Percentiles rank a stretch among this genome's conserved stretches.
phyloP scores from a whole-genome alignment of 257 asterid genomes.

The Linaria vulgaris region DNA sequence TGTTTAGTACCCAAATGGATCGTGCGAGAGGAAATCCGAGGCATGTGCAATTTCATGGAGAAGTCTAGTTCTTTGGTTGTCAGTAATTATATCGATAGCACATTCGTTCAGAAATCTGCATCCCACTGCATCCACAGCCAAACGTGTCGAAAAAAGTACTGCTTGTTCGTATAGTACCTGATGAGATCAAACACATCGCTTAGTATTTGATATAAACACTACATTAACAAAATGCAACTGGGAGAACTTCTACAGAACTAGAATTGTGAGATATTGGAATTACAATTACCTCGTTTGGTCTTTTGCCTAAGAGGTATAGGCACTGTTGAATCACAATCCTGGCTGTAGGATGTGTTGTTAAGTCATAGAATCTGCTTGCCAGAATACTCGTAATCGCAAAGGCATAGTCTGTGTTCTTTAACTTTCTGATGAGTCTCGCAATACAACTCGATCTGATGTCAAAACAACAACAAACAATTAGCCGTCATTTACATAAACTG shows the following conservation, averaged over 20 bases:
- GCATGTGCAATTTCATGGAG: slow-evolving; percentile 28
- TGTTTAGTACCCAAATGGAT: slow-evolving; percentile 35
- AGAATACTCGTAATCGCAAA: slow-evolving; percentile 16
- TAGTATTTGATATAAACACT: too few relatives aligned
- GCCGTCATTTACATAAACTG: background rate
- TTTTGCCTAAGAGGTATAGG: slow-evolving; percentile 24
- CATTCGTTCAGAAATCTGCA: slow-evolving; percentile 35
- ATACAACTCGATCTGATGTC: slow-evolving; percentile 34
- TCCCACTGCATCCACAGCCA: slow-evolving; percentile 43
- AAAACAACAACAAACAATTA: slow-evolving; percentile 5
- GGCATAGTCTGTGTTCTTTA: slow-evolving; percentile 28
- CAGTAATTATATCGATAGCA: slow-evolving; percentile 22
- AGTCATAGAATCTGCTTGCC: slow-evolving; percentile 14
- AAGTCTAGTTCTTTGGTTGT: slow-evolving; percentile 25
- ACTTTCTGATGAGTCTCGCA: slow-evolving; percentile 27
- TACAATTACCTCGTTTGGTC: slow-evolving; percentile 36
- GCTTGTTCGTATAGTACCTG: slow-evolving; percentile 32
- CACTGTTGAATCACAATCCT: slow-evolving; percentile 27
- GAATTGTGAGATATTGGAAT: background rate
- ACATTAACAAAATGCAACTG: background rate
- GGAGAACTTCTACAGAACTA: background rate
- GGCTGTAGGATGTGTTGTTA: slow-evolving; percentile 30
- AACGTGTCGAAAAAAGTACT: background rate
- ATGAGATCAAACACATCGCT: background rate
- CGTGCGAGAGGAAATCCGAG: slow-evolving; percentile 31